phyloP scores from a whole-genome alignment of 768 basidiomycete species.

The Russula sp. region DNA sequence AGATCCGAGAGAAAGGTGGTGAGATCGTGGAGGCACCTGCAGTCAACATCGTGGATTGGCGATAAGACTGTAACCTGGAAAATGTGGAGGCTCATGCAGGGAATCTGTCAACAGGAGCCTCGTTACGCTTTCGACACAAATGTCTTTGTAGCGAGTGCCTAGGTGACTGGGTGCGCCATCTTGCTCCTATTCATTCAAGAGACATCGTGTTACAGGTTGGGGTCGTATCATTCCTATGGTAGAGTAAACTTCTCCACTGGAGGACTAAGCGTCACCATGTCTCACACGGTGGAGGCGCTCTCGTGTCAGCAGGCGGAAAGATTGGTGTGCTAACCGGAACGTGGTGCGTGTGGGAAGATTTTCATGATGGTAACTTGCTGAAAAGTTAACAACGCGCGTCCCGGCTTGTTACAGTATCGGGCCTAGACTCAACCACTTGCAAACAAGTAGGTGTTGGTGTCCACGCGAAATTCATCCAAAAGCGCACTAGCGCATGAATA shows the following conservation, averaged over 20 bases:
- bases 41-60: constrained; percentile 8
- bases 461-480: not conserved
- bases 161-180: not conserved
- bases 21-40: not conserved
- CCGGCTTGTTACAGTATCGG: not conserved
- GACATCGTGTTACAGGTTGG: not conserved
- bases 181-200: not conserved
- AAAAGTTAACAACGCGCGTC: not conserved
- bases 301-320: not conserved
- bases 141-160: not conserved
- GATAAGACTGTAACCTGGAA: not conserved
- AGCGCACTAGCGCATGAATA: not conserved
- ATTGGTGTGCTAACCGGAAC: not conserved
- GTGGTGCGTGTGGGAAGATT: not conserved
- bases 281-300: not conserved
- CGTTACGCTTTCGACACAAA: not conserved
- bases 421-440: not conserved
- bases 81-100: not conserved
- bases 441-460: not conserved
- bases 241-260: too few species aligned
- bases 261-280: too few species aligned
- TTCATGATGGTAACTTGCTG: not conserved
- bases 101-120: not conserved
- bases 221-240: not conserved
- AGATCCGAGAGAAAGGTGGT: not conserved